Evolutionary conservation across 2,329 filamentous ascomycete genomes (phyloP).

Genomic region (Pseudogymnoascus sp.): DNA sequence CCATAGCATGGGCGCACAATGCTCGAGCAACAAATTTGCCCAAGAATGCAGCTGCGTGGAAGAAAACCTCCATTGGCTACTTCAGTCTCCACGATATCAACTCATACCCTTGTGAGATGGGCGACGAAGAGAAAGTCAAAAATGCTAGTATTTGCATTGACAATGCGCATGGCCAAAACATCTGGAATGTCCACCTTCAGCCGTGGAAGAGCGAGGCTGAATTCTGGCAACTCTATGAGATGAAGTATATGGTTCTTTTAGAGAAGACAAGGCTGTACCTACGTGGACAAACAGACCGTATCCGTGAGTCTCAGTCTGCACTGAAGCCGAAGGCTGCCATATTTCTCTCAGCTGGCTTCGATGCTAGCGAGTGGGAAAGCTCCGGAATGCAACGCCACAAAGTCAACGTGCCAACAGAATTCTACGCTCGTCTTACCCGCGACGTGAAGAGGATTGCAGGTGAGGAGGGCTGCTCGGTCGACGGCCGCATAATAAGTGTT

Average conservation of each 20-base stretch:
- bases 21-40: constrained; percentile 53
- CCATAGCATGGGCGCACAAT: constrained; percentile 89
- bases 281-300: constrained; percentile 59
- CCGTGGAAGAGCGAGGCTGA: constrained; percentile 74
- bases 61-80: constrained; percentile 85
- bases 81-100: constrained; percentile 98
- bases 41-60: constrained; percentile 67
- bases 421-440: constrained; percentile 83
- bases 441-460: constrained; percentile 77
- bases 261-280: constrained; percentile 76
- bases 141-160: constrained; percentile 93
- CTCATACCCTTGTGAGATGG: constrained; percentile 90
- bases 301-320: constrained; percentile 48
- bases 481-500: constrained; percentile 84
- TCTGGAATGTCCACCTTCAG: constrained; percentile 95
- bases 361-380: constrained; percentile 92
- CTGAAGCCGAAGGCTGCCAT: constrained; percentile 73
- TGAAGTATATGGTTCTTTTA: constrained; percentile 67
- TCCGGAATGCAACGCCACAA: constrained; percentile 90
- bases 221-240: constrained; percentile 84
- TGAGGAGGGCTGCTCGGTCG: constrained; percentile 67
- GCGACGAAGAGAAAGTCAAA: constrained; percentile 87
- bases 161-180: constrained; percentile 83
- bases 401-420: constrained; percentile 92
- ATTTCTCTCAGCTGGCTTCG: constrained; percentile 92